A percentile compares a stretch with the other conserved stretches of the same genome.
Evolutionary conservation across 2,329 filamentous ascomycete genomes (phyloP).

Genomic region (Decorospora gaudefroyi): DNA sequence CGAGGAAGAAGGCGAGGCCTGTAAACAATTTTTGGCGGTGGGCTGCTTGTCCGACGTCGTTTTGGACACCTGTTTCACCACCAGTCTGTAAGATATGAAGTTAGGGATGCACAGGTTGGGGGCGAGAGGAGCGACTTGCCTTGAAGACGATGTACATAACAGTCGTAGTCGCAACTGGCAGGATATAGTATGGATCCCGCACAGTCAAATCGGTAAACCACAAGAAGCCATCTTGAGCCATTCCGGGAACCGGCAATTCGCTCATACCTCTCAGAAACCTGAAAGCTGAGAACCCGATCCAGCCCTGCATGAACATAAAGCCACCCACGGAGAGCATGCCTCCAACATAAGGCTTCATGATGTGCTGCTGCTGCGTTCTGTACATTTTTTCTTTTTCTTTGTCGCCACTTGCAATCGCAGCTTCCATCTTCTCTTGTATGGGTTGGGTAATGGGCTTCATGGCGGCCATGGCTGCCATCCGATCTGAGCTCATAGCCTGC

Average conservation of each 20-base stretch:
- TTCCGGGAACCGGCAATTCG: conserved; percentile 75
- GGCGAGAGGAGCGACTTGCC: conserved; percentile 50
- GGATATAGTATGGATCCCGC: conserved; percentile 74
- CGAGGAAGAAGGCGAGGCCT: conserved; percentile 59
- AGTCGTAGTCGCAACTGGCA: conserved; percentile 66
- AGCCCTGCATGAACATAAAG: conserved; percentile 64
- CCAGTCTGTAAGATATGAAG: conserved; percentile 49
- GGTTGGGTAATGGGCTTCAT: conserved; percentile 63
- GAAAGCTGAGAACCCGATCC: conserved; percentile 81
- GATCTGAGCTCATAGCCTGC: conserved; percentile 65
- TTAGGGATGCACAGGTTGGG: conserved; percentile 24
- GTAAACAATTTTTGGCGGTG: conserved; percentile 51
- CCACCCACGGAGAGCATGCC: conserved; percentile 50
- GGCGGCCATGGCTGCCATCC: conserved; percentile 64
- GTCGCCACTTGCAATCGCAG: conserved; percentile 52
- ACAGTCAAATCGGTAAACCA: conserved; percentile 82
- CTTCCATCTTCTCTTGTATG: conserved; percentile 60
- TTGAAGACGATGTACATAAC: conserved; percentile 63
- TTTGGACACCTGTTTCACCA: conserved; percentile 54
- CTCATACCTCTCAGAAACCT: conserved; percentile 75
- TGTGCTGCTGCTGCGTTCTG: conserved; percentile 54
- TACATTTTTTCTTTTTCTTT: conserved; percentile 42
- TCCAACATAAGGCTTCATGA: conserved; percentile 53
- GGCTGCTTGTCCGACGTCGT: conserved; percentile 25
- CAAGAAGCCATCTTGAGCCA: conserved; percentile 69